Conservation (phyloP, 176 grass and related monocot genomes). For the Eragrostis curvula region DNA sequence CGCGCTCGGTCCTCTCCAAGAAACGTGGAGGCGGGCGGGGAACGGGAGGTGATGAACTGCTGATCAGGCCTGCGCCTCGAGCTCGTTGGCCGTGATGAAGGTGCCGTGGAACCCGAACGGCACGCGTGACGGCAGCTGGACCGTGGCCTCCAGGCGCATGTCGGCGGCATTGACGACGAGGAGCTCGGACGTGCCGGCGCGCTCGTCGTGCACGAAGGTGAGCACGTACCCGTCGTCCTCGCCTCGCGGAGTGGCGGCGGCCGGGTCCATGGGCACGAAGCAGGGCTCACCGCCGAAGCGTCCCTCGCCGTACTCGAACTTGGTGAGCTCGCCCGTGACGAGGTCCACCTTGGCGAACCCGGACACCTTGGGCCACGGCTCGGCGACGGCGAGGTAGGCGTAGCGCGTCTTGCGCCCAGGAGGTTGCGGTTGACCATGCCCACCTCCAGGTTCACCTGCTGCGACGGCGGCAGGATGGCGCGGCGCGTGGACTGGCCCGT, state of each 20-base stretch:
- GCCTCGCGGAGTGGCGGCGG: slow-evolving; percentile 26
- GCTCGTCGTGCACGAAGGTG: slow-evolving; percentile 83
- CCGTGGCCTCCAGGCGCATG: slow-evolving; percentile 79
- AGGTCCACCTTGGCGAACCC: slow-evolving; percentile 96
- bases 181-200: slow-evolving; percentile 66
- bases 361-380: slow-evolving; percentile 96
- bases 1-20: slow-evolving; percentile 38
- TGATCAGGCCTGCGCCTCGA: slow-evolving; percentile 67
- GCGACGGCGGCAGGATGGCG: slow-evolving; percentile 49
- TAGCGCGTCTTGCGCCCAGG: slow-evolving; percentile 74
- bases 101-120: slow-evolving; percentile 96
- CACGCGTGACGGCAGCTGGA: slow-evolving; percentile 86
- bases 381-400: slow-evolving; percentile 88
- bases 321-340: slow-evolving; percentile 62
- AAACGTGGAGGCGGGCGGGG: slow-evolving; percentile 40
- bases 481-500: slow-evolving; percentile 72
- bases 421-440: slow-evolving; percentile 89
- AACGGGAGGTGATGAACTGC: not conserved
- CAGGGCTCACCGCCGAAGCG: slow-evolving; percentile 89
- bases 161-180: slow-evolving; percentile 76
- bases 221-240: slow-evolving; percentile 93
- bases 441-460: slow-evolving; percentile 87
- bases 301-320: slow-evolving; percentile 72
- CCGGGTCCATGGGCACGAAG: slow-evolving; percentile 63
- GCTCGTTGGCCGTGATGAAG: slow-evolving; percentile 63